phyloP scores from a whole-genome alignment of 2,329 filamentous ascomycete genomes.

The Colletotrichum noveboracense region DNA sequence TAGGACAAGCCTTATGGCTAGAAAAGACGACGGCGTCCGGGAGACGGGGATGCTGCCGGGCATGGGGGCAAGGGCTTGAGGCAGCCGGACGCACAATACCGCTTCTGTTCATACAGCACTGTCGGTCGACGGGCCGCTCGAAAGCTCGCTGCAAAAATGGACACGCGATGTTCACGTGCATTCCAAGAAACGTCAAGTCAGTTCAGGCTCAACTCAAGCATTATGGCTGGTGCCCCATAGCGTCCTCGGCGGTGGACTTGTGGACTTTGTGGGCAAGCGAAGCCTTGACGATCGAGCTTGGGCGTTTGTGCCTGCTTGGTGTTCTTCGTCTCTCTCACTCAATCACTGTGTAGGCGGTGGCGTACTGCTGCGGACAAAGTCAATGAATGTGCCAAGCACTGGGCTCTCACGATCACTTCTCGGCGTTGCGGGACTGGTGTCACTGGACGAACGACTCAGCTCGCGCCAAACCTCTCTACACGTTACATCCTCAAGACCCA shows the following conservation, averaged over 20 bases:
- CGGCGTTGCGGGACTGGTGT: conserved; percentile 18
- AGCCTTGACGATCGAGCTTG: conserved; percentile 19
- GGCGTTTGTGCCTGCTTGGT: background rate
- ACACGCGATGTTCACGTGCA: background rate
- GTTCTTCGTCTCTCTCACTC: background rate
- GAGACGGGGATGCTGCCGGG: background rate
- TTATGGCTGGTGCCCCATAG: background rate
- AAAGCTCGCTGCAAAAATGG: background rate
- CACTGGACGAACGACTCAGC: conserved; percentile 18
- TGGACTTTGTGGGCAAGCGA: conserved; percentile 3
- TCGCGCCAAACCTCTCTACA: background rate
- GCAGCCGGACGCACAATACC: background rate
- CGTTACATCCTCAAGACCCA: conserved; percentile 10
- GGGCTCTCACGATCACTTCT: conserved; percentile 17
- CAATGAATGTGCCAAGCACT: conserved; percentile 12
- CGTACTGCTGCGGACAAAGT: background rate
- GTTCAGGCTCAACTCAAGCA: conserved; percentile 23
- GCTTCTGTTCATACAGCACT: background rate
- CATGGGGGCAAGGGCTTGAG: background rate
- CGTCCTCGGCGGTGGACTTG: conserved; percentile 6
- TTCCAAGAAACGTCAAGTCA: background rate
- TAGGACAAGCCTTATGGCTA: conserved; percentile 6
- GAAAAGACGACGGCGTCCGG: background rate
- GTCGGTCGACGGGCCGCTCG: background rate
- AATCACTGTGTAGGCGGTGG: background rate